Conservation (phyloP, 2,329 filamentous ascomycete species). For the Alternaria sp. region DNA sequence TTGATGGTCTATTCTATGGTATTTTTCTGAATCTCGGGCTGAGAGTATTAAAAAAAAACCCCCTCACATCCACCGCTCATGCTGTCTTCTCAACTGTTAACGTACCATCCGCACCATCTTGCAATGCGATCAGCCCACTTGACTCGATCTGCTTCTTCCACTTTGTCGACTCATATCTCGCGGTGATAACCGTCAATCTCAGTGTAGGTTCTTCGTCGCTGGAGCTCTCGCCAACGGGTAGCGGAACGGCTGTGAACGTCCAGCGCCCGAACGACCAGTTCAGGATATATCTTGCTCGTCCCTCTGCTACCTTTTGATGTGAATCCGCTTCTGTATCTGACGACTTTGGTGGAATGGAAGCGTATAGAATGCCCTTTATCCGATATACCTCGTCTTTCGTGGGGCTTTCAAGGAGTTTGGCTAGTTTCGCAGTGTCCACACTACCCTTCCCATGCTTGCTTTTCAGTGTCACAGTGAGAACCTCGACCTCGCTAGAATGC, state of each 20-base stretch:
- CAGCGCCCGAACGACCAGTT: conserved; percentile 99
- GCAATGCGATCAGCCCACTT: conserved; percentile 55
- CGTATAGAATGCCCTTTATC: conserved; percentile 77
- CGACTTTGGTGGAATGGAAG: conserved; percentile 57
- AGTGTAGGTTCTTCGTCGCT: conserved; percentile 63
- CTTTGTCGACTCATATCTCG: conserved; percentile 74
- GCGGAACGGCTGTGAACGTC: conserved; percentile 76
- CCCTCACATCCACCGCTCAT: background rate
- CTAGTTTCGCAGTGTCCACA: conserved; percentile 65
- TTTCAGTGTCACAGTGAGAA: conserved; percentile 78
- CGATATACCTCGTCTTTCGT: conserved; percentile 95
- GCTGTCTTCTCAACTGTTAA: conserved; percentile 35
- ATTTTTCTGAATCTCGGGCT: background rate
- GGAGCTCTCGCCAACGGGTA: conserved; percentile 46
- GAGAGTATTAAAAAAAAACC: background rate
- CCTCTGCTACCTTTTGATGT: conserved; percentile 47
- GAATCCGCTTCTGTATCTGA: conserved; percentile 51
- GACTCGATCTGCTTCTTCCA: conserved; percentile 78
- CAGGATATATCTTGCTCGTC: conserved; percentile 75
- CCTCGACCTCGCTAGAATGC: conserved; percentile 88
- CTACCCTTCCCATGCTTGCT: conserved; percentile 61
- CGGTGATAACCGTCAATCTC: conserved; percentile 79
- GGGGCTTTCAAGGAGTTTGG: conserved; percentile 70
- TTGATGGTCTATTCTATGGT: background rate
- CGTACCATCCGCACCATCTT: conserved; percentile 31